A percentile compares a stretch with the other conserved stretches of the same genome.
These are phyloP conservation scores for Lactarius pseudohatsudake DNA, from an alignment of 768 basidiomycete species.

Conservation along the genomic window DNA sequence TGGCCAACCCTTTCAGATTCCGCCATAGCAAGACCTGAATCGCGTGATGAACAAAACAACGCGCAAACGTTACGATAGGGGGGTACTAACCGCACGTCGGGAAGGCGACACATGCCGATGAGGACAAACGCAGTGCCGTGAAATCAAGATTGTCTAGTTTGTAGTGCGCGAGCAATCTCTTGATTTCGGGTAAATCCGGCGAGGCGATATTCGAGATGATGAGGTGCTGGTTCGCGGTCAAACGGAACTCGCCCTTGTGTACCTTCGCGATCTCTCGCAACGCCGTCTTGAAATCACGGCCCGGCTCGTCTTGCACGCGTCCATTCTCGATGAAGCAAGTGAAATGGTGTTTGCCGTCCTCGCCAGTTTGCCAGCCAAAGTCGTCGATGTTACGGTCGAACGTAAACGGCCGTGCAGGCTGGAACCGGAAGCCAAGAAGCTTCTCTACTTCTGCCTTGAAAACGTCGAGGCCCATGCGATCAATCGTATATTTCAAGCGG, in stretches of 20 bases:
- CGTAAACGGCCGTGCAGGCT: conserved; percentile 68
- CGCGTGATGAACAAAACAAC: conserved; percentile 11
- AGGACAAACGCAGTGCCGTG: conserved; percentile 78
- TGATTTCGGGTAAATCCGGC: conserved; percentile 74
- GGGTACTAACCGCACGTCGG: conserved; percentile 75
- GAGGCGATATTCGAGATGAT: conserved; percentile 79
- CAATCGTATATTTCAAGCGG: conserved; percentile 95
- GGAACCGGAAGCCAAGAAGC: conserved; percentile 75
- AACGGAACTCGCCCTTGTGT: conserved; percentile 90
- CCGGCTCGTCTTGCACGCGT: conserved; percentile 92
- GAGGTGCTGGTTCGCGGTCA: conserved; percentile 95
- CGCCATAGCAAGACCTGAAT: conserved; percentile 68
- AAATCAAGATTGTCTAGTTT: conserved; percentile 85
- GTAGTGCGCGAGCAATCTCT: conserved; percentile 75
- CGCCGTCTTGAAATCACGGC: conserved; percentile 87
- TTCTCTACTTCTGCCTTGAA: conserved; percentile 92
- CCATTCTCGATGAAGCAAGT: conserved; percentile 97
- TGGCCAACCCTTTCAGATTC: conserved; percentile 67
- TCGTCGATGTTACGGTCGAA: conserved; percentile 93
- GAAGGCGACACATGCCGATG: conserved; percentile 96
- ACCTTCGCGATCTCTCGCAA: conserved; percentile 89
- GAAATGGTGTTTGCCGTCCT: conserved; percentile 88
- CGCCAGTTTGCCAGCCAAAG: conserved; percentile 88
- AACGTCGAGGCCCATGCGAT: conserved; percentile 84
- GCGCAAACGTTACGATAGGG: neutral